Base-by-base conservation (phyloP, 2,329 filamentous ascomycete species). In the Tothia fuscella region DNA sequence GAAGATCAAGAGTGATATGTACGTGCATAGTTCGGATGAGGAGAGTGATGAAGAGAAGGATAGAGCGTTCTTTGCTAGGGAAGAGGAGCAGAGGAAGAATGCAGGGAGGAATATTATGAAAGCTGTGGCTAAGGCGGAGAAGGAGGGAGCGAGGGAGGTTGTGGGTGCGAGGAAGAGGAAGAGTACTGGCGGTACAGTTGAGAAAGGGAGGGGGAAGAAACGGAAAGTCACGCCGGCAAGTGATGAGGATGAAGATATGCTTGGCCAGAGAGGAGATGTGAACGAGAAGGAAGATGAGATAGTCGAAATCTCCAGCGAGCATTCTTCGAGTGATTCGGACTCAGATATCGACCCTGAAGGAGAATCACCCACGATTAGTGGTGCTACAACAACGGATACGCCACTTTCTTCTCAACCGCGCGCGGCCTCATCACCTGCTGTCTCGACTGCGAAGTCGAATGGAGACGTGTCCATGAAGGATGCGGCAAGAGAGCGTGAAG, bases 1-100 rank as follows among this genome's bases (percentile, higher is more conserved):
- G 24, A 82, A 81, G 56, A 82, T 91, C 63, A 96, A 95, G 67
- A 93, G 83, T 52, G 78, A 80, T 19, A 62, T 89, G 29, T 89
- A 78, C 52, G 82, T 98, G 38, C 75, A 81, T 44, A 78, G 80
- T 28, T 86, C 82, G 50, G 91, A 96, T 56, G 91, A 96, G 41
- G 87, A 94, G 50, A 80, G 74, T n/a, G 86, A 94, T 53, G 77
- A 73, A 25, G 85, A 87, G 35, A 74, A 76, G 43, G 75, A 83
- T 60, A 66, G 57, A 17, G 76, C 74, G 16, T 95, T 95, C 61
- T 95, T 89, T 60, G 77, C 72, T 2, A 70, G 74, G 13, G 88
- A 95, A 61, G 77, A 80, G 57, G 64, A 71, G 48, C 68, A 80
- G 46, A 68, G 82, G 37, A 69, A 75, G 54, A 56, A 17, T 53